These are phyloP conservation scores for Scorias spongiosa DNA, from an alignment of 2,329 filamentous ascomycete species.

Conservation along the genomic window DNA sequence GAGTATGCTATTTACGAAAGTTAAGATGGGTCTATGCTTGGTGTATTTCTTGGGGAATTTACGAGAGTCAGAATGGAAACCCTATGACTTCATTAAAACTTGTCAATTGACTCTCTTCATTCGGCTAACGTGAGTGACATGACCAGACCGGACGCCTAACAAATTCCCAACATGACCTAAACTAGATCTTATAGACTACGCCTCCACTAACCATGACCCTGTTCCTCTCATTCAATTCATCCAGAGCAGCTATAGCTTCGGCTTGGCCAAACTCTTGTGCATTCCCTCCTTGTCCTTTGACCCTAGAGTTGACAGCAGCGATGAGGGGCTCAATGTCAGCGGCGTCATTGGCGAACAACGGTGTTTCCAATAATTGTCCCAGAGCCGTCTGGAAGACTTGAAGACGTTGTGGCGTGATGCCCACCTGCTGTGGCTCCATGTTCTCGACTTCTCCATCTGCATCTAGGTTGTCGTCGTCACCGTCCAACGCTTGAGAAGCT, in stretches of 20 bases:
- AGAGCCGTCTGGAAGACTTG: constrained; percentile 64
- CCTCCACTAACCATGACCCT: constrained; percentile 60
- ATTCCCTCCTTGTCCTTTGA: constrained; percentile 35
- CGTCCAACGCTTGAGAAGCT: constrained; percentile 51
- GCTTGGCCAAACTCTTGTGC: constrained; percentile 43
- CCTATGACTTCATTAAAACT: no score
- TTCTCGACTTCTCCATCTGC: constrained; percentile 12
- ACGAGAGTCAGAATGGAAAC: no score
- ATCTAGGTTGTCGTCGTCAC: constrained; percentile 16
- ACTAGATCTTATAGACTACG: constrained; percentile 34
- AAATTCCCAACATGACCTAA: neutral
- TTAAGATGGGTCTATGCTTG: no score
- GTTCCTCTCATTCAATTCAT: constrained; percentile 67
- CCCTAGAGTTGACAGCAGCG: constrained; percentile 58
- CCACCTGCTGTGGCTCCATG: constrained; percentile 21
- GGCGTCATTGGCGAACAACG: constrained; percentile 75
- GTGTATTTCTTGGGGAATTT: no score
- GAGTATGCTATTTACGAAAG: no score
- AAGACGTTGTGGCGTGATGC: constrained; percentile 41
- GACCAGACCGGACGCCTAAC: no score
- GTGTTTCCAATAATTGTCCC: constrained; percentile 66
- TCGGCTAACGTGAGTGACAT: no score
- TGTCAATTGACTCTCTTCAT: no score
- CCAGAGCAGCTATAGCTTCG: constrained; percentile 65
- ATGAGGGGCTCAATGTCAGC: constrained; percentile 63